A percentile compares a stretch with the other conserved stretches of the same genome.
Evolutionary conservation across 495 filamentous ascomycete genomes (phyloP).

Genomic region (Hapsidospora chrysogenum): DNA sequence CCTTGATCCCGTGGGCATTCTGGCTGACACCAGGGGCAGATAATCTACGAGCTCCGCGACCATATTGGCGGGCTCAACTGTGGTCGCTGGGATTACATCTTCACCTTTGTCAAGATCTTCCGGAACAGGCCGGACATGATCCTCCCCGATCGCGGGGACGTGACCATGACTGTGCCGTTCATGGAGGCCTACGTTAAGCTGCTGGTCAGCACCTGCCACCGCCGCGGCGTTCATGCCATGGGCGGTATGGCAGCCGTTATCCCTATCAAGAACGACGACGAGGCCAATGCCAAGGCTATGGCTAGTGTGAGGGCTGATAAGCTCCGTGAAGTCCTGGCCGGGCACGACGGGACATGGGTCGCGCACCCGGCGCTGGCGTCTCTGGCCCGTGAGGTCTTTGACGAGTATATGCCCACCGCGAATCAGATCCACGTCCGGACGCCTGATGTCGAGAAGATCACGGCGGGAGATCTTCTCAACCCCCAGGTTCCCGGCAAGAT

Average conservation of each 20-base stretch:
- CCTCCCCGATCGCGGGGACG: slow-evolving; percentile 74
- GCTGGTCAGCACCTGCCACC: slow-evolving; percentile 94
- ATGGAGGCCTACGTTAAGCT: slow-evolving; percentile 95
- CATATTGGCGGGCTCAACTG: slow-evolving; percentile 96
- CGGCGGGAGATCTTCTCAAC: slow-evolving; percentile 84
- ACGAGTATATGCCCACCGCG: slow-evolving; percentile 96
- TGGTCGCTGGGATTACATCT: slow-evolving; percentile 99
- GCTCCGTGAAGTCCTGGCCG: slow-evolving; percentile 85
- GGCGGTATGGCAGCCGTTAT: slow-evolving; percentile 99
- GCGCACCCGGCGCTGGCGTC: slow-evolving; percentile 84
- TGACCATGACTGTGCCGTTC: slow-evolving; percentile 98
- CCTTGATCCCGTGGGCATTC: no score
- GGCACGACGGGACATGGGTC: slow-evolving; percentile 94
- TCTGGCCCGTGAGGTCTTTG: slow-evolving; percentile 90
- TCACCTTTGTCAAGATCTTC: slow-evolving; percentile 99
- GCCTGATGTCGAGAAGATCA: slow-evolving; percentile 76
- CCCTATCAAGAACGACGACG: slow-evolving; percentile 85
- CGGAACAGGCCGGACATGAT: slow-evolving; percentile 84
- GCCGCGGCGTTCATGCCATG: slow-evolving; percentile 93
- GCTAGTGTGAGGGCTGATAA: slow-evolving; percentile 86
- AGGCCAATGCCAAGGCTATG: slow-evolving; percentile 89
- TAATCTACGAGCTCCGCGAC: slow-evolving; percentile 97
- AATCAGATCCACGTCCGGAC: slow-evolving; percentile 87
- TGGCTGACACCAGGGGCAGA: no score
- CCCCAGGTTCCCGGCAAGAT: slow-evolving; percentile 92